Percentiles rank a stretch among this genome's conserved stretches.
Conservation (phyloP, 495 filamentous ascomycete genomes). For the Neurospora sp. region DNA sequence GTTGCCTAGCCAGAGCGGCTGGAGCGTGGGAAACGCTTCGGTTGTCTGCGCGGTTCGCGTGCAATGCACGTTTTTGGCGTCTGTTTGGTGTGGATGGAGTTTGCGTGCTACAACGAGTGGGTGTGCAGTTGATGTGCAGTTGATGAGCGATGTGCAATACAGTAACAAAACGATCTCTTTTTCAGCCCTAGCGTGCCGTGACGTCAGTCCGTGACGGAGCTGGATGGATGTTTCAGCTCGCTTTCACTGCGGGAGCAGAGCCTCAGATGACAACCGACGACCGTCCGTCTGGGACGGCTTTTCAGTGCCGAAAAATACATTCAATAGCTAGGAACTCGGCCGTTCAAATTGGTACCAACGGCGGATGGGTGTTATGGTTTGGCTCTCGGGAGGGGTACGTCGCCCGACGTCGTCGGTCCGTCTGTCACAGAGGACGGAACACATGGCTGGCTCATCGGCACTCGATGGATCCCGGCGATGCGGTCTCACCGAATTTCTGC, state of each 20-base stretch:
- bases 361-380: neutral
- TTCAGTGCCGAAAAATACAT: neutral
- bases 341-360: neutral
- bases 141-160: neutral
- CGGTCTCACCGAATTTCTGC: neutral
- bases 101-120: neutral
- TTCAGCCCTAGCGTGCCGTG: neutral
- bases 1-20: neutral
- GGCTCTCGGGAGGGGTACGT: neutral
- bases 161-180: neutral
- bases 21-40: neutral
- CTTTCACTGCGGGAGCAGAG: neutral
- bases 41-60: neutral
- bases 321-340: neutral
- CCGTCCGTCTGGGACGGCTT: neutral
- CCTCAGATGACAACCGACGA: neutral
- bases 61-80: neutral
- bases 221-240: neutral
- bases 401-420: neutral
- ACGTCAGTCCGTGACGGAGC: neutral
- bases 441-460: neutral
- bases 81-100: neutral
- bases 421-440: neutral
- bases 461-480: neutral
- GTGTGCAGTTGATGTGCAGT: neutral